These are phyloP conservation scores for Aristolochia californica DNA, from an alignment of 164 flowering plant species.

Conservation along the genomic window DNA sequence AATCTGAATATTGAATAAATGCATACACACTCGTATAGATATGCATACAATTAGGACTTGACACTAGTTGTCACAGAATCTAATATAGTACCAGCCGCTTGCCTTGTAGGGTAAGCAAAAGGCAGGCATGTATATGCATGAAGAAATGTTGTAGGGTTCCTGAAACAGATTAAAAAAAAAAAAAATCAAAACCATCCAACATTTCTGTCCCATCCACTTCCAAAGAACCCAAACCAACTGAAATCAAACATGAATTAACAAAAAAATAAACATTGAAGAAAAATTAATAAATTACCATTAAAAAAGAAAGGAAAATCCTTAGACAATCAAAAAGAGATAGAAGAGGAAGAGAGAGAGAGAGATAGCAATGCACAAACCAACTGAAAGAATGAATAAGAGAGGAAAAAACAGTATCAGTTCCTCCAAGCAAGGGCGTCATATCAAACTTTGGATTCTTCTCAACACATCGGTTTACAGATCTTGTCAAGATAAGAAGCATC, in stretches of 20 bases:
- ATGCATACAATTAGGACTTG: not conserved
- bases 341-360: too few species aligned
- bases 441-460: slow-evolving; percentile 98
- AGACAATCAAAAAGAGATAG: not conserved
- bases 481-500: slow-evolving; percentile 94
- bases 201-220: not conserved
- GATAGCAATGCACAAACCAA: slow-evolving; percentile 45
- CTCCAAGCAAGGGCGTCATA: slow-evolving; percentile 97
- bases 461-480: slow-evolving; percentile 89
- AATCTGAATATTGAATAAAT: not conserved
- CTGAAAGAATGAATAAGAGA: slow-evolving; percentile 91
- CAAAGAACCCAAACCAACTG: too few species aligned
- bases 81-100: slow-evolving; percentile 95
- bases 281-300: not conserved
- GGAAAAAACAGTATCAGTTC: slow-evolving; percentile 94
- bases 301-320: not conserved
- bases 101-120: slow-evolving; percentile 60
- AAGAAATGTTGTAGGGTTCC: slow-evolving; percentile 28
- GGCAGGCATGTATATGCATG: slow-evolving; percentile 33
- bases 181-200: not conserved
- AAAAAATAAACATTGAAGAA: not conserved
- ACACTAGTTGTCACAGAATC: slow-evolving; percentile 58
- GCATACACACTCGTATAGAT: not conserved
- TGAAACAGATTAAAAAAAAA: not conserved
- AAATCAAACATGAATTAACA: too few species aligned